Evolutionary conservation across 305 asterid genomes (phyloP), one percentile per base, ranked within the genome.

Genomic region (Solanum chacoense): DNA sequence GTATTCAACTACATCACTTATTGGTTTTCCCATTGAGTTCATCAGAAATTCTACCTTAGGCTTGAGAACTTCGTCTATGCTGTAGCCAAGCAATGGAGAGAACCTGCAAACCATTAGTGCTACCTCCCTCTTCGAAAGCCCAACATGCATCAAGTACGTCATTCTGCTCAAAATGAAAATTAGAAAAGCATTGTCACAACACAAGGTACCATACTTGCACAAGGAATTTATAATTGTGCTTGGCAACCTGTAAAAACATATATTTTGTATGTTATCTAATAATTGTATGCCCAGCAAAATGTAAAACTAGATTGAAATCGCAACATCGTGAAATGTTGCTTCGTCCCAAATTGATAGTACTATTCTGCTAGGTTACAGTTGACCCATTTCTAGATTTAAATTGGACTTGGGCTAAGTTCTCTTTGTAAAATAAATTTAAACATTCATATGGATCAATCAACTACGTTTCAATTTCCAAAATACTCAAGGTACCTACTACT

Each of bases 71-170:
- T 93, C 91, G 37, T 95, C 97, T 9, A 96, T 91, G 89, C 96
- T 94, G 94, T 97, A 97, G 37, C 99, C 99, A 13, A 97, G 95
- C 88, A 97, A 88, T 10, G 99, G 99, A 5, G 98, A 96, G 90
- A 97, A 97, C 63, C 93, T 91, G 28, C 94, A 88, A 45, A 97
- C 94, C 98, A 97, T 97, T 83, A 89, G 94, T 38, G 92, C 92
- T 50, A 97, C 91, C 37, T 97, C 98, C 92, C 86, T 92, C 91
- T 85, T 94, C 7, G 98, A 92, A 83, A 97, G 85, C 34, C 98
- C 99, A 28, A 88, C 90, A 91, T 90, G 89, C 95, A 88, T 92
- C 88, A 97, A 89, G 91, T 94, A 96, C 87, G 89, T 90, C 93
- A 94, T 90, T 89, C 99, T 97, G 94, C 87, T 65, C 88, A 85